Evolutionary conservation across 1,284 basidiomycete genomes (phyloP), one percentile per base, ranked within the genome.

Genomic region (Pseudozyma hubeiensis): DNA sequence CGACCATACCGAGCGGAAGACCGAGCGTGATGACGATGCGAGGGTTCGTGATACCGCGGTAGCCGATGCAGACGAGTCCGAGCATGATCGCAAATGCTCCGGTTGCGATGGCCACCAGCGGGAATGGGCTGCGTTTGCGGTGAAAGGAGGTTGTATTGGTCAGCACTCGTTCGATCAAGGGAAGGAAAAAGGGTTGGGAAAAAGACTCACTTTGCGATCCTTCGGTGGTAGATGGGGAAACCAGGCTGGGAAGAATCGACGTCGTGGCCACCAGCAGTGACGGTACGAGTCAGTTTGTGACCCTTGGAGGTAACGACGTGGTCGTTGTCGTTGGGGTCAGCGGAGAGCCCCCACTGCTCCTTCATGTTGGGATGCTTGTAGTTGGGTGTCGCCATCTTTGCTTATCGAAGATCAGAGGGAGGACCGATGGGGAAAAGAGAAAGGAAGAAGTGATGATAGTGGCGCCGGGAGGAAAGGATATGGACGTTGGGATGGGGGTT

Each of bases 211-310:
- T 37, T 53, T 10, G 31, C 77, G 39, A 78, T 78, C 35, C 75
- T 57, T 35, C 77, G 77, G 39, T 78, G 77, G 61, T 78, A 78
- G 47, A 68, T 43, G 48, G 75, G 73, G 59, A 74, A 68, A 16
- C 70, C 70, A 6, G 62, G 74, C 51, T 69, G 70, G 19, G 59
- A 61, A 6, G 65, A 72, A 39, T 73, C 64, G 24, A 77, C 59
- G 7, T 74, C 70, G 43, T 73, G 70, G 10, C 64, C 70, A n/a
- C 70, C 70, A 7, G 61, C 48, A 2, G 70, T 73, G 30, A 64
- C 17, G 37, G 61, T 64, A 24, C 70, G 64, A 7, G 70, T 69
- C 16, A 75, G 62, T 14, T 45, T 50, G 43, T 71, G 69, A 11
- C 64, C 59, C 19, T 64, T 58, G 31, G 60, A 64, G 29, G 67